Conservation (phyloP, 129 eudicot species). For the Ambrosia artemisiifolia region DNA sequence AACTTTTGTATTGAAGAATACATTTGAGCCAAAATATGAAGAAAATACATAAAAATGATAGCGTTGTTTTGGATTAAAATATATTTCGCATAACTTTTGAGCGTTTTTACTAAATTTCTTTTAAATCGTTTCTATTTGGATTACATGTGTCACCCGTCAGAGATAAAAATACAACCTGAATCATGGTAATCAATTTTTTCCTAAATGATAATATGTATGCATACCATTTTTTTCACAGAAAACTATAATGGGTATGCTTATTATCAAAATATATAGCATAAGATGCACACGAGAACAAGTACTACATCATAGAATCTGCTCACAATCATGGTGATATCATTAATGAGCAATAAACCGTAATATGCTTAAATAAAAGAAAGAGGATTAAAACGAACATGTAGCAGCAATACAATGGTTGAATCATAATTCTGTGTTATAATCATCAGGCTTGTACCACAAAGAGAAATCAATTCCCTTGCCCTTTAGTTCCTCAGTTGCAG, state of each 20-base stretch:
- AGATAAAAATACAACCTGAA: neutral
- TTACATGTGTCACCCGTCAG: neutral
- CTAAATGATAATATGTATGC: conserved; percentile 6
- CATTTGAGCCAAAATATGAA: neutral
- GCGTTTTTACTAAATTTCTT: neutral
- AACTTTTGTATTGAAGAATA: neutral
- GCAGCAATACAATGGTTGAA: neutral
- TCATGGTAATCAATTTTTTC: conserved; percentile 7
- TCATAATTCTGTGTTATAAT: conserved; percentile 67
- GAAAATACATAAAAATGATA: too few species aligned
- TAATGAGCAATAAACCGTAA: neutral
- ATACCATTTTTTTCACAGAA: neutral
- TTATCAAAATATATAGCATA: conserved; percentile 10
- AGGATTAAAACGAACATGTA: neutral
- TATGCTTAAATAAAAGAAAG: neutral
- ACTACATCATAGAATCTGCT: conserved; percentile 9
- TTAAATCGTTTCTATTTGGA: neutral
- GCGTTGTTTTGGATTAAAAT: neutral
- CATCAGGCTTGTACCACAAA: conserved; percentile 85
- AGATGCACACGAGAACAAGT: conserved; percentile 5
- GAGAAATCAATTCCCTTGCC: conserved; percentile 85
- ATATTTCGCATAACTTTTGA: neutral
- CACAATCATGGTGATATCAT: neutral
- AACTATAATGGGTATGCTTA: conserved; percentile 4
- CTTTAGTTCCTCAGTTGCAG: conserved; percentile 84